phyloP scores from a whole-genome alignment of 202 grass and related monocot species.

The Cymbopogon flexuosus region DNA sequence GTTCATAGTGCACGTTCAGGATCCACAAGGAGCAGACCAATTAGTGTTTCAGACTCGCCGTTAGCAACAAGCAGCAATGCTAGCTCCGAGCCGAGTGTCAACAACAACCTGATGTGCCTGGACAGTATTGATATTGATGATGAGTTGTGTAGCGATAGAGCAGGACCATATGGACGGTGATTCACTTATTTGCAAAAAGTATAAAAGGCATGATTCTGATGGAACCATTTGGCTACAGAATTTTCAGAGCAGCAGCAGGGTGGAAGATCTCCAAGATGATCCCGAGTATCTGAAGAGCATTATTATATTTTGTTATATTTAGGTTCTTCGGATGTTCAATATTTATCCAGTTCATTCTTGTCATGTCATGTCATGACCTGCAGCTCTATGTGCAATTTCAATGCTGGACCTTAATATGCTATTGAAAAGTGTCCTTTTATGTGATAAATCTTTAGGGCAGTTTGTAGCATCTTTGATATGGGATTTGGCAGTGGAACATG shows the following conservation, averaged over 20 bases:
- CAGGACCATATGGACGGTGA: conserved; percentile 40
- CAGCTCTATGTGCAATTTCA: conserved; percentile 21
- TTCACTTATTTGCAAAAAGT: conserved; percentile 16
- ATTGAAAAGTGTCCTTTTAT: conserved; percentile 27
- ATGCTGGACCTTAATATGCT: conserved; percentile 22
- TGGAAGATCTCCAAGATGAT: conserved; percentile 19
- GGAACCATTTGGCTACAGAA: conserved; percentile 22
- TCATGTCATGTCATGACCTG: not conserved
- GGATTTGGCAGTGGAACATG: not conserved
- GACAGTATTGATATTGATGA: conserved; percentile 71
- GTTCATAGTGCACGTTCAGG: conserved; percentile 72
- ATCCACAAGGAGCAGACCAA: conserved; percentile 55
- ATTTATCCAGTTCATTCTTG: conserved; percentile 40
- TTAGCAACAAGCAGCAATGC: conserved; percentile 89
- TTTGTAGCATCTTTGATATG: not conserved
- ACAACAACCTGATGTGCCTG: conserved; percentile 81
- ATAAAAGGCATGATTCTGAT: conserved; percentile 34
- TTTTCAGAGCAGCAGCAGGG: conserved; percentile 30
- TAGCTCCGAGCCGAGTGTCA: conserved; percentile 83
- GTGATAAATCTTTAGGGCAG: not conserved
- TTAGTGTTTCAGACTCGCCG: conserved; percentile 76
- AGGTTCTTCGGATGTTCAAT: conserved; percentile 33
- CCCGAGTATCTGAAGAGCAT: conserved; percentile 16
- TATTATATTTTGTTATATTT: conserved; percentile 28
- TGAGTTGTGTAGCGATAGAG: conserved; percentile 57